Base-by-base conservation (phyloP, 1,139 yeast species). In the Candida freyschussii region DNA sequence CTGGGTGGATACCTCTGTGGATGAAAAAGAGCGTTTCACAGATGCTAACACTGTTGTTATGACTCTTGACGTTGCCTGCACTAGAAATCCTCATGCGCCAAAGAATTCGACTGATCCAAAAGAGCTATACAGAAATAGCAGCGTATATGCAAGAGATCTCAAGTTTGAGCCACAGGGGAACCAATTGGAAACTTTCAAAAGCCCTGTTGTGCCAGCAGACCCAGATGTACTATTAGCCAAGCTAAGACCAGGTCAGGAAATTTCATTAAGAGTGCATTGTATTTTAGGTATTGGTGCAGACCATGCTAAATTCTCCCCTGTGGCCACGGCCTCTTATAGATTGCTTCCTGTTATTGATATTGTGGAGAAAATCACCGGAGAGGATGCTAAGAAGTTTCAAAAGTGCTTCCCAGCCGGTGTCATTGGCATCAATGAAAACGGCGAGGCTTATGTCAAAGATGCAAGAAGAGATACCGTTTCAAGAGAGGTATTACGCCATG, bases 281-380 rank as follows among this genome's bases (percentile, higher is more conserved):
- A 69, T 89, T 24, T 70, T 91, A 44, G 98, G 98, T 36, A 65
- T 85, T 44, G 98, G 98, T 33, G 65, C 86, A 21, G 98, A 91
- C 57, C 98, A 91, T 59, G 97, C 98, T 43, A 91, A 91, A 61
- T 91, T 85, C 57, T 86, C 96, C 7, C 98, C 98, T 4, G 98
- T 91, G 9, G 75, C 95, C 17, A 91, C 98, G 17, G 97, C 98
- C 3, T 83, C 96, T n/a, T 91, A 91, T 64, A 75, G 98, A 62
- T 69, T 91, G 52, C 64, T 93, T 67, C 98, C 98, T n/a, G 80
- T 77, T 14, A 91, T 91, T 54, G 79, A 84, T 44, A 85, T 91
- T 32, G 58, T 65, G 31, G 62, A 75, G 44, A 87, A 94, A 29
- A 84, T 91, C 42, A 66, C 62, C 2, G 97, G 96, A 4, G 77